Evolutionary conservation across 345 rosid species (phyloP), one percentile per base, ranked within the genome.

Genomic region (Trapa bicornis): DNA sequence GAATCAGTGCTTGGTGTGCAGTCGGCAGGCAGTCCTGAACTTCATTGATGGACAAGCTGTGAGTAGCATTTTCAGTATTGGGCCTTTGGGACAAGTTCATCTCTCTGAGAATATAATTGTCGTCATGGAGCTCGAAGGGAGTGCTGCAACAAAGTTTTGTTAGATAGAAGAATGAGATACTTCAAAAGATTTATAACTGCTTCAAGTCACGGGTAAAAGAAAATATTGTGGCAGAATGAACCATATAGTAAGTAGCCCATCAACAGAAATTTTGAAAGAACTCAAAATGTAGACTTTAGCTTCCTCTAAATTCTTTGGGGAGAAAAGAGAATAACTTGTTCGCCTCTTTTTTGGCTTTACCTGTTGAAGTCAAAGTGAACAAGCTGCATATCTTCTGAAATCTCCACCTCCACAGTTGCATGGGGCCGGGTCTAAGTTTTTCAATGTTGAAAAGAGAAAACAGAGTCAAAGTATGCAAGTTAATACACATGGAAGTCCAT

Each of bases 371-470:
- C 99, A 16, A 95, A 95, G 77, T 95, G 99, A 56, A 95, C 98
- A 15, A 95, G 87, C 87, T 95, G 99, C 99, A 95, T 95, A 74
- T 95, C 99, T 86, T 95, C 99, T 47, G 99, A 95, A 81, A 95
- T 95, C 80, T 95, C 99, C 68, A 95, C 98, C 80, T 95, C 99
- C 65, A 95, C 99, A 43, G 97, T 95, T 43, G 99, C 99, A 74
- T 95, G 98, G 71, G 99, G 99, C 36, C 92, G 96, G 16, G 98
- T 91, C 98, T 95, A 63, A 71, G 67, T 73, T 74, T 41, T 65
- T 74, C 68, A 66, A 68, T 67, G 32, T 61, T 29, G 63, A 58
- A 58, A 58, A 29, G 33, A 32, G 0, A 58, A 57, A 33, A 35
- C 3, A 8, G 60, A 29, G 63, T 58, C 6, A 33, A 33, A 32